A percentile compares a stretch with the other conserved stretches of the same genome.
Evolutionary conservation across 2,329 filamentous ascomycete genomes (phyloP).

Genomic region (Aspergillus japonicus): DNA sequence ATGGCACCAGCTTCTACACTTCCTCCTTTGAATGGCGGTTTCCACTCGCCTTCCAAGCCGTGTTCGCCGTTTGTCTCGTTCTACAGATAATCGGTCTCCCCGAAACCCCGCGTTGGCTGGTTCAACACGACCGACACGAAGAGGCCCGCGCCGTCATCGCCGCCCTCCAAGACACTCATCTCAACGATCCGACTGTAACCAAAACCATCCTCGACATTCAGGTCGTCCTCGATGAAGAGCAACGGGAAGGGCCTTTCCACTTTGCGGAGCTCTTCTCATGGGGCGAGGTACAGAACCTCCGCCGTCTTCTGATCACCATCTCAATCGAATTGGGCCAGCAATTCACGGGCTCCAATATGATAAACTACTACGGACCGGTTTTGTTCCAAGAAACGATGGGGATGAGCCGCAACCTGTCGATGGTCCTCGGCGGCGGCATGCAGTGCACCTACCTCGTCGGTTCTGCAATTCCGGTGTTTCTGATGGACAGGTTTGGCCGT

Average conservation of each 20-base stretch:
- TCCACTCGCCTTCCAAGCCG: conserved; percentile 30
- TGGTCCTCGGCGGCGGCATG: conserved; percentile 53
- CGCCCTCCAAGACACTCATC: conserved; percentile 17
- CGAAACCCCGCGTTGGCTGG: conserved; percentile 34
- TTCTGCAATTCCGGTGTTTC: conserved; percentile 42
- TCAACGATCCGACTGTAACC: conserved; percentile 13
- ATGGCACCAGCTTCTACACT: conserved; percentile 42
- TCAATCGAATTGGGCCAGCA: conserved; percentile 40
- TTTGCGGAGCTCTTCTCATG: conserved; percentile 38
- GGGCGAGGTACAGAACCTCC: conserved; percentile 33
- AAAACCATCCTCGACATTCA: conserved; percentile 24
- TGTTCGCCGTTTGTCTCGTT: conserved; percentile 29
- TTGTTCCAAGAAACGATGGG: conserved; percentile 43
- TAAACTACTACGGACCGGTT: conserved; percentile 44
- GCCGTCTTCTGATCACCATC: conserved; percentile 34
- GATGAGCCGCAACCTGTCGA: conserved; percentile 48
- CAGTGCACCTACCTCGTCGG: conserved; percentile 43
- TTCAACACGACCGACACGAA: conserved; percentile 26
- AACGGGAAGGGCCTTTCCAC: conserved; percentile 33
- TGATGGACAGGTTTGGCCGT: conserved; percentile 45
- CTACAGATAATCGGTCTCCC: conserved; percentile 27
- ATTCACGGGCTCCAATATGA: conserved; percentile 39
- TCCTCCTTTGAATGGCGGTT: conserved; percentile 34
- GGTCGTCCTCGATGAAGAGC: conserved; percentile 22
- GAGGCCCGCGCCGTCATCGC: conserved; percentile 27